Base-by-base conservation (phyloP, 2,329 filamentous ascomycete genomes). In the Apiospora phragmitis region DNA sequence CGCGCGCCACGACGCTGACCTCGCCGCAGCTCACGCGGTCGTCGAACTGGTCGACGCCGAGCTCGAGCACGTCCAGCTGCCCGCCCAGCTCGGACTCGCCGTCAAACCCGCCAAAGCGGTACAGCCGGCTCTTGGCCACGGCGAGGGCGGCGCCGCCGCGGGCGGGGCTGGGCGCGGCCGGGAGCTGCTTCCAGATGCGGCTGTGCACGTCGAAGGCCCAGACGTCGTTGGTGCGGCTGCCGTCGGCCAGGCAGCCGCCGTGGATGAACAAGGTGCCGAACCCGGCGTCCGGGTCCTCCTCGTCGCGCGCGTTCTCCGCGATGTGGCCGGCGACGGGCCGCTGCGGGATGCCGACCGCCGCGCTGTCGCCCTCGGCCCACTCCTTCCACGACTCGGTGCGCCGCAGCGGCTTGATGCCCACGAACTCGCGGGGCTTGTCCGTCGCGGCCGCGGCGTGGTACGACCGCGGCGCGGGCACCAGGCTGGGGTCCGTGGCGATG, bases 31-130 rank as follows among this genome's bases (percentile, higher is more conserved):
- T 49, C 26, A 41, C 82, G 43, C 81, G 80, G 76, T 89, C 88
- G 72, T 87, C 83, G 74, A 89, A 88, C 38, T 83, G 83, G 74
- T 88, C 87, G n/a, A 90, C 81, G 24, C 81, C 85, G 12, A 92
- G 84, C 69, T 87, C 85, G 24, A 92, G 78, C 71, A 92, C 87
- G 77, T 97, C 93, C 16, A 97, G 77, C 71, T 87, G 85, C 0
- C 92, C 93, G 21, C 93, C 93, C 66, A 93, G 84, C 76, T 95
- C 92, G 0, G 77, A 83, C 62, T 86, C 83, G 0, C 92, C 93
- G 79, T 95, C 92, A 75, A 91, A 95, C 0, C 94, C 94, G 72
- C 94, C 93, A 83, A 94, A 95, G 38, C 94, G 88, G 81, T 92
- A 97, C 8, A 97, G 80, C 32, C 89, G 87, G 32, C 88, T 89